Conservation (phyloP, 495 filamentous ascomycete species). For the Neurospora sp. region DNA sequence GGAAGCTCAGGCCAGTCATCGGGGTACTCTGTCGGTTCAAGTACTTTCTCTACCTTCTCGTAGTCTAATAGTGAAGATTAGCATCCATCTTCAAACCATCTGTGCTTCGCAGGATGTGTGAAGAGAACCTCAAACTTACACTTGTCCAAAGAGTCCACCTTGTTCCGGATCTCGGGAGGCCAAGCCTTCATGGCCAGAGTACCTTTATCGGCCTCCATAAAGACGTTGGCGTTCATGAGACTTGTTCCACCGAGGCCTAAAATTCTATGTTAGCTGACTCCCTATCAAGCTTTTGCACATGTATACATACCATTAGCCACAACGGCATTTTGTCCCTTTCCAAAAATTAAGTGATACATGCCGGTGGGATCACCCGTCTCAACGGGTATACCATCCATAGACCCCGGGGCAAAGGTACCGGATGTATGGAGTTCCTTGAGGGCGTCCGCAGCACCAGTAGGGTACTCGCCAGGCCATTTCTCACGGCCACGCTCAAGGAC, state of each 20-base stretch:
- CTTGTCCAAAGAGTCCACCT: conserved; percentile 33
- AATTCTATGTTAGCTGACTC: not conserved
- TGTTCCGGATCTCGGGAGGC: conserved; percentile 47
- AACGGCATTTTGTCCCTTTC: conserved; percentile 56
- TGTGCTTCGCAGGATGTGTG: not conserved
- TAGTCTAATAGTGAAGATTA: conserved; percentile 37
- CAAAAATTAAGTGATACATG: conserved; percentile 53
- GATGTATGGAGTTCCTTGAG: conserved; percentile 40
- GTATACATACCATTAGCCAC: conserved; percentile 46
- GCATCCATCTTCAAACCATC: not conserved
- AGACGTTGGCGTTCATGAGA: conserved; percentile 60
- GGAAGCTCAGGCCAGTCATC: conserved; percentile 41
- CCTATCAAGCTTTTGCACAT: not conserved
- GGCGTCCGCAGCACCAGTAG: conserved; percentile 34
- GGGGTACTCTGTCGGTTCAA: conserved; percentile 52
- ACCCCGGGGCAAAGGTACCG: conserved; percentile 39
- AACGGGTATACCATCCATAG: conserved; percentile 29
- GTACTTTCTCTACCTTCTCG: conserved; percentile 40
- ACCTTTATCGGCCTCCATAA: conserved; percentile 47
- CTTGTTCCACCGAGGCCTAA: conserved; percentile 54
- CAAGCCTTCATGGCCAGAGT: conserved; percentile 46
- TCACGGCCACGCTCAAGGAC: conserved; percentile 55
- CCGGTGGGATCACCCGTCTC: conserved; percentile 46
- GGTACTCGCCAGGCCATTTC: conserved; percentile 57
- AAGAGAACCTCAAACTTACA: conserved; percentile 32